Percentiles rank a stretch among this genome's conserved stretches.
These are phyloP conservation scores for Zalaria obscura DNA, from an alignment of 2,329 filamentous ascomycete species.

Conservation along the genomic window DNA sequence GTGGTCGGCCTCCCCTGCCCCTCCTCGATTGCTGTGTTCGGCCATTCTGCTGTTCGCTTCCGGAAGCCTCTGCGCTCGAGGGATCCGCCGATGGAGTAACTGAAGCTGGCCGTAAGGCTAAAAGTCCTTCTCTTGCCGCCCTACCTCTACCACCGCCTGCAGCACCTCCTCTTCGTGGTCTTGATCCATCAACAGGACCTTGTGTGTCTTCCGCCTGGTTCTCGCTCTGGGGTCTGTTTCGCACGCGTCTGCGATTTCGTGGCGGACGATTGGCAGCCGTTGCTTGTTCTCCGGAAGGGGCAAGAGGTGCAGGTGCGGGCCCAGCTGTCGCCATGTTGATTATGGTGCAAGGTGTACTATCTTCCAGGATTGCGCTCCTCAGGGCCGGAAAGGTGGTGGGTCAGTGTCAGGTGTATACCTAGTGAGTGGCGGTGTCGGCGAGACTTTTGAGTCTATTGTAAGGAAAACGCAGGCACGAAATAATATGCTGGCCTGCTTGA, in stretches of 20 bases:
- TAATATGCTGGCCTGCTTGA: conserved; percentile 8
- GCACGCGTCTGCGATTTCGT: neutral
- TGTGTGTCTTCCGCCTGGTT: neutral
- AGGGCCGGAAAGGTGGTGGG: neutral
- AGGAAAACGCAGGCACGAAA: conserved; percentile 7
- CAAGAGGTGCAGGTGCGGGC: no score
- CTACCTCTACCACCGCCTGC: conserved; percentile 13
- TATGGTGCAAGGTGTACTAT: no score
- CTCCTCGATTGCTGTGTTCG: conserved; percentile 3
- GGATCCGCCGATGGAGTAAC: conserved; percentile 12
- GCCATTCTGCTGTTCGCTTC: conserved; percentile 1
- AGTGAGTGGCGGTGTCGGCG: no score
- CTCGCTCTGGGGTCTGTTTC: neutral
- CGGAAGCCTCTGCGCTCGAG: conserved; percentile 4
- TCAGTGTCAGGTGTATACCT: neutral
- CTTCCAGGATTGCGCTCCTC: neutral
- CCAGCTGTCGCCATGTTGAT: no score
- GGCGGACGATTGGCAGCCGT: neutral
- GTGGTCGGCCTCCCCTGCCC: conserved; percentile 9
- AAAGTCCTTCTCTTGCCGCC: conserved; percentile 10
- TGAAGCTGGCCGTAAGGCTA: conserved; percentile 18
- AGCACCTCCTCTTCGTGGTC: conserved; percentile 14
- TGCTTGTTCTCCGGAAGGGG: neutral
- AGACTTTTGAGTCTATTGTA: neutral
- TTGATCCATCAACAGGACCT: conserved; percentile 1